Percentiles rank a stretch among this genome's conserved stretches.
These are phyloP conservation scores for Cryptococcus wingfieldii DNA, from an alignment of 1,284 basidiomycete genomes.

Conservation along the genomic window DNA sequence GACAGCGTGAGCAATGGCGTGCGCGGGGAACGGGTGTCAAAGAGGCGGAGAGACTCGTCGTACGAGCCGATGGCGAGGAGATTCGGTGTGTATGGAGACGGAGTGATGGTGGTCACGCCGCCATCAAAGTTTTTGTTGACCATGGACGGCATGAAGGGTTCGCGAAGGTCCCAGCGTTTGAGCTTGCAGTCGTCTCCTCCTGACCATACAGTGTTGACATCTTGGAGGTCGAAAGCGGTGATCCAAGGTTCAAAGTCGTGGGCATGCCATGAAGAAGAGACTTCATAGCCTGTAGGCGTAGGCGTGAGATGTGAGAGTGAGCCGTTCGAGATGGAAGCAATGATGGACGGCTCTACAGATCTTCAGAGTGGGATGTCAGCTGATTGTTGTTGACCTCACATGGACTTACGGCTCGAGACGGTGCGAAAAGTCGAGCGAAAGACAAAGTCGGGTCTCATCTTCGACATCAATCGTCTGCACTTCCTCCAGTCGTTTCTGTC, in stretches of 20 bases:
- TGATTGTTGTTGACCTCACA: not conserved
- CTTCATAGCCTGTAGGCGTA: slow-evolving; percentile 48
- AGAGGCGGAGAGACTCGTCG: slow-evolving; percentile 73
- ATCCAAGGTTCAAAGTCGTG: slow-evolving; percentile 97
- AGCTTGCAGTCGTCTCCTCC: slow-evolving; percentile 92
- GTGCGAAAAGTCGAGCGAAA: slow-evolving; percentile 85
- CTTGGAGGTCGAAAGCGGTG: slow-evolving; percentile 82
- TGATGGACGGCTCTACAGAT: slow-evolving; percentile 54
- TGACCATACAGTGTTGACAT: slow-evolving; percentile 72
- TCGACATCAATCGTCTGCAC: slow-evolving; percentile 59
- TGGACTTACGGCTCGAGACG: slow-evolving; percentile 41
- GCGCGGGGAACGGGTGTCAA: slow-evolving; percentile 70
- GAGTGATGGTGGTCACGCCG: slow-evolving; percentile 88
- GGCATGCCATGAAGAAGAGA: slow-evolving; percentile 68
- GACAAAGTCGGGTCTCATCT: slow-evolving; percentile 61
- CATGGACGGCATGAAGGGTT: slow-evolving; percentile 61
- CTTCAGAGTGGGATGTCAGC: not conserved
- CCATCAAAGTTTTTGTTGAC: slow-evolving; percentile 81
- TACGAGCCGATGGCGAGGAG: slow-evolving; percentile 93
- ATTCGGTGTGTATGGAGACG: slow-evolving; percentile 72
- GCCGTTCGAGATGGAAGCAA: slow-evolving; percentile 77
- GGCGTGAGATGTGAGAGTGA: slow-evolving; percentile 60
- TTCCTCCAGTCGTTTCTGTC: slow-evolving; percentile 53
- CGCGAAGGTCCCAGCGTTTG: slow-evolving; percentile 87
- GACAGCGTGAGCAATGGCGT: slow-evolving; percentile 60